Evolutionary conservation across 2,329 filamentous ascomycete genomes (phyloP).

Genomic region (Juglanconis oblonga): DNA sequence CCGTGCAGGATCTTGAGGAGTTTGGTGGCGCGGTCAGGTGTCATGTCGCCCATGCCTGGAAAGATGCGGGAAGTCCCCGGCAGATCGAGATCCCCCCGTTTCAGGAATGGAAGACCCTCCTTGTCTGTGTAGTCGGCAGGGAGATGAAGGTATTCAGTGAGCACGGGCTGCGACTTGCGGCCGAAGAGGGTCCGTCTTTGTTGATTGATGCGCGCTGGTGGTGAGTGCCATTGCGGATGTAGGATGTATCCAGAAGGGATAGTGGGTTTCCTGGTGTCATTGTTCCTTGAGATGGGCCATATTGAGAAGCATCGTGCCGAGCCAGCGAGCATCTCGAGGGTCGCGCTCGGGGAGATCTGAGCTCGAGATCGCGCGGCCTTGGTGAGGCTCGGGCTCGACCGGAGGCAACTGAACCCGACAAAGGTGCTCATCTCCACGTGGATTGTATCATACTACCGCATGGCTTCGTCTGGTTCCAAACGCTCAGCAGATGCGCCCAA

Average conservation of each 20-base stretch:
- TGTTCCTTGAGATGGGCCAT: neutral
- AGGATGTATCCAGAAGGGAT: neutral
- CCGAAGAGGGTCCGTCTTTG: constrained; percentile 24
- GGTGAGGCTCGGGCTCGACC: constrained; percentile 23
- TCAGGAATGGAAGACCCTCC: constrained; percentile 51
- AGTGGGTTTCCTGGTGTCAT: neutral
- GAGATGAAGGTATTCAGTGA: constrained; percentile 57
- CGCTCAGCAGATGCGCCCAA: neutral
- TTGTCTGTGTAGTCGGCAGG: constrained; percentile 55
- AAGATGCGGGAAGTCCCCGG: constrained; percentile 40
- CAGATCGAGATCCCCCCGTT: constrained; percentile 39
- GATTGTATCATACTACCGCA: constrained; percentile 21
- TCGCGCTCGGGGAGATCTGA: neutral
- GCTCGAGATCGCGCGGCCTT: neutral
- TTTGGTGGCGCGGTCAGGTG: constrained; percentile 48
- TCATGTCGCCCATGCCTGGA: constrained; percentile 47
- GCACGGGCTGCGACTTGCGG: constrained; percentile 26
- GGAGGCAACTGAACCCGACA: constrained; percentile 27
- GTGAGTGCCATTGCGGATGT: constrained; percentile 1
- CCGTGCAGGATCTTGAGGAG: constrained; percentile 60
- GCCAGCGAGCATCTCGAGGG: neutral
- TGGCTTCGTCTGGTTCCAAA: constrained; percentile 13
- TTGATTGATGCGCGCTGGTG: neutral
- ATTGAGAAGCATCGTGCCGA: neutral
- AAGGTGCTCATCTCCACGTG: constrained; percentile 25